These are phyloP conservation scores for Carex sylvatica DNA, from an alignment of 202 grass and related monocot species.

Conservation along the genomic window DNA sequence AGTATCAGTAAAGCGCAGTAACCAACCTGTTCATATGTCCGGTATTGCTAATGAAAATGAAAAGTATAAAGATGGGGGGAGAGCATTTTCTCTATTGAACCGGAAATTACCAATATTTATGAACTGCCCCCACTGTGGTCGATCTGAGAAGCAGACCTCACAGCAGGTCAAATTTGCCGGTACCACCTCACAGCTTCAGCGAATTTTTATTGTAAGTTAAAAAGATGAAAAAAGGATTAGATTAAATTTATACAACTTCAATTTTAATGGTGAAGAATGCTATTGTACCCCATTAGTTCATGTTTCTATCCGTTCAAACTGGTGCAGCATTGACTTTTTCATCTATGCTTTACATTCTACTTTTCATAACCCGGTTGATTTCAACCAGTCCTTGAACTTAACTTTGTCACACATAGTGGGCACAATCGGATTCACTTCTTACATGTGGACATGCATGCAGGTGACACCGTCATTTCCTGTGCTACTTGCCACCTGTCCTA, in stretches of 20 bases:
- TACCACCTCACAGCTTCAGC: constrained; percentile 79
- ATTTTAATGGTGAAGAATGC: not conserved
- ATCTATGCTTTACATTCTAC: no score
- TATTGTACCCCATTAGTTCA: not conserved
- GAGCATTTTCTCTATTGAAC: constrained; percentile 83
- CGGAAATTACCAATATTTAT: constrained; percentile 94
- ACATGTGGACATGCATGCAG: constrained; percentile 37
- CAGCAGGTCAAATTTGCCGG: constrained; percentile 63
- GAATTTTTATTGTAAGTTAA: constrained; percentile 82
- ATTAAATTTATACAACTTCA: not conserved
- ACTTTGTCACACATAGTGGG: not conserved
- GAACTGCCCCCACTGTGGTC: constrained; percentile 86
- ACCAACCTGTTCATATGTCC: constrained; percentile 36
- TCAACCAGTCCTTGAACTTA: not conserved
- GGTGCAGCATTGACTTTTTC: not conserved
- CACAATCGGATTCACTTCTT: constrained; percentile 21
- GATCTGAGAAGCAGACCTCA: constrained; percentile 41
- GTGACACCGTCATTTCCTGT: constrained; percentile 83
- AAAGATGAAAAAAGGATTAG: not conserved
- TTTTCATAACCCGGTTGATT: not conserved
- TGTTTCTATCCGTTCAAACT: not conserved
- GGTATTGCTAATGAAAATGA: constrained; percentile 35
- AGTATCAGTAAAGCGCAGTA: constrained; percentile 44
- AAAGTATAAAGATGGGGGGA: constrained; percentile 53
- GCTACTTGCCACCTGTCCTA: constrained; percentile 67